phyloP scores from a whole-genome alignment of 257 asterid species.

The Nicotiana knightiana region DNA sequence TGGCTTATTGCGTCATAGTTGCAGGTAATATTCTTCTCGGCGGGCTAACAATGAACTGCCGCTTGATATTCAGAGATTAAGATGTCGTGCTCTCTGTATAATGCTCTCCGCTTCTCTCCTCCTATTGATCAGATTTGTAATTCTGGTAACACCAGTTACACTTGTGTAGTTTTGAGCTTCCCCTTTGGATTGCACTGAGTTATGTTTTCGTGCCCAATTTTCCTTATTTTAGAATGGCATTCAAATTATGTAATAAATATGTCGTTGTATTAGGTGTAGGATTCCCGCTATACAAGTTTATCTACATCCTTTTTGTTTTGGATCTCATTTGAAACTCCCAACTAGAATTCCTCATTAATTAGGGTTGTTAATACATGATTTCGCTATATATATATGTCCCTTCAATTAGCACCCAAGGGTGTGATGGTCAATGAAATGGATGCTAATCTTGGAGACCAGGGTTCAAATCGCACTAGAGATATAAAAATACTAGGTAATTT shows the following conservation, averaged over 20 bases:
- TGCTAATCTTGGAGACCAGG: no score
- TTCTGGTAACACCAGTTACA: slow-evolving; percentile 6
- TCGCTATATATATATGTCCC: slow-evolving; percentile 40
- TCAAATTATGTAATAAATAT: neutral
- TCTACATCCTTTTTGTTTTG: slow-evolving; percentile 18
- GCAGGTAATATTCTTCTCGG: slow-evolving; percentile 76
- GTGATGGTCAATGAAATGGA: no score
- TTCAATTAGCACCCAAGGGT: no score
- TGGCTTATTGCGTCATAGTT: slow-evolving; percentile 13
- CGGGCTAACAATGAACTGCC: slow-evolving; percentile 96
- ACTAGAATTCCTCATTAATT: slow-evolving; percentile 55
- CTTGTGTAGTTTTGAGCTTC: slow-evolving; percentile 6
- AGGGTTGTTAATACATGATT: slow-evolving; percentile 65
- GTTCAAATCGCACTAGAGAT: no score
- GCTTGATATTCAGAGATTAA: slow-evolving; percentile 85
- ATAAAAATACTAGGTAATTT: no score
- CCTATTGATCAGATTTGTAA: slow-evolving; percentile 67
- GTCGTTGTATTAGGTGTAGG: neutral
- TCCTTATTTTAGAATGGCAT: neutral
- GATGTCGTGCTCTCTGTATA: slow-evolving; percentile 90
- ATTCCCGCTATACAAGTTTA: neutral
- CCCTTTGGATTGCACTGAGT: neutral
- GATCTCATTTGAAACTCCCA: slow-evolving; percentile 50
- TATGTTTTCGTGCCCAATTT: neutral
- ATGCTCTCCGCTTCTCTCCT: slow-evolving; percentile 77